Base-by-base conservation (phyloP, 768 basidiomycete genomes). In the Pseudohyphozyma bogoriensis region DNA sequence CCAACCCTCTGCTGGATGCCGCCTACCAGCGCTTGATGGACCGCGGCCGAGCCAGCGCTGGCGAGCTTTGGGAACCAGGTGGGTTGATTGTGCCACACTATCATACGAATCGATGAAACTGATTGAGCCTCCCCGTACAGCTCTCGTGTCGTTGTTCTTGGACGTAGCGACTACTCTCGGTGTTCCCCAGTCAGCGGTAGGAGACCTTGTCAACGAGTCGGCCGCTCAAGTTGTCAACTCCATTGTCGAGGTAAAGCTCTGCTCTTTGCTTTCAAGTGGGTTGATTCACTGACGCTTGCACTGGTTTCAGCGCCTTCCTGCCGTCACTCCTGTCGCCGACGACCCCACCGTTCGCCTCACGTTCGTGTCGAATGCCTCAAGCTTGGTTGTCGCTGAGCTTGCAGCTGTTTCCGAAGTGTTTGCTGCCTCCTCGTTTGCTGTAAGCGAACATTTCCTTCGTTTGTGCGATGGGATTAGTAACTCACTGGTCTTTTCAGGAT, bases 141-240 rank as follows among this genome's bases (percentile, higher is more conserved):
- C 60, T 16, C 7, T 62, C 40, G 55, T 58, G 15, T n/a, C 46
- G 40, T 46, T 62, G 9, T 66, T 63, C 61, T 57, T 66, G 46
- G 65, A 66, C 42, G 52, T 66, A 44, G 50, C 56, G 32, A 32
- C 60, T 47, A 45, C 55, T 1, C 61, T 63, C 24, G 65, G 65
- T 31, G 60, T 46, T 2, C 70, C 59, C 22, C 64, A 66, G 31
- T 13, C n/a, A n/a, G n/a, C 28, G 10, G 31, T 46, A 28, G 42
- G 44, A 18, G 52, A 53, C 46, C 36, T 22, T 0, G 49, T 33
- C 1, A 35, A 53, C n/a, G 51, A 59, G 32, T 16, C 15, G 0
- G 56, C 57, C 20, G 53, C 54, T 8, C 35, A 58, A 13, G 18
- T 66, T 8, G 45, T 66, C 39, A 53, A 63, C 16, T 49, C 57